Base-by-base conservation (phyloP, 306 rosid genomes). In the Geum urbanum region DNA sequence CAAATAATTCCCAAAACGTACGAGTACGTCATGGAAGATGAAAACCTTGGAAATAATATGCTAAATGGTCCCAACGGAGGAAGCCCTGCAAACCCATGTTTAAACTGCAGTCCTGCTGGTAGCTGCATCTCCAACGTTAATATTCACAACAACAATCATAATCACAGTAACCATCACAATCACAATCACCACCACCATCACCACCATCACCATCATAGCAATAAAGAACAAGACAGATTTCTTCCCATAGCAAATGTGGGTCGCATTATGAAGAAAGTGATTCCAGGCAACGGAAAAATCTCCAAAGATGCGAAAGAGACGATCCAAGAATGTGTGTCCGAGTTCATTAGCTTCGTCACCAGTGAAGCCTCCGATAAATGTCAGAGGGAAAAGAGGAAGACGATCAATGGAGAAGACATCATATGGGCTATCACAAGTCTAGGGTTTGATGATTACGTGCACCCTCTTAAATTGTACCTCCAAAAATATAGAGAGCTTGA, bases 231-330 rank as follows among this genome's bases (percentile, higher is more conserved):
- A 79, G 89, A 88, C 74, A 81, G 84, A 11, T 86, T 88, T 49
- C 89, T 86, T 22, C 91, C 95, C 5, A 86, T 88, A 9, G 91
- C 91, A n/a, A 88, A 88, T 51, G 95, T 86, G 0, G 91, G 91
- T 0, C 78, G 91, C 47, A 89, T 89, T 47, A 89, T 89, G 96
- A 89, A 89, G 72, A 89, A 87, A 71, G 84, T 83, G 67, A 82
- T 85, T 20, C 92, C 92, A 0, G 63, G 75, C 1, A 89, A 83
- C 6, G 90, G 90, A 4, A 89, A 89, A 80, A 89, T 89, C 79
- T 89, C 96, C 1, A 85, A 89, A 76, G 96, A 89, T 2, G 92
- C 96, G 0, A 89, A 87, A 63, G 96, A 89, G 68, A 85, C 85
- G 2, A 89, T 89, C 7, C 91, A 85, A 75, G 96, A 89, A 82